A percentile compares a stretch with the other conserved stretches of the same genome.
Evolutionary conservation across 2,329 filamentous ascomycete genomes (phyloP).

Genomic region (Penicillium psychrosexuale): DNA sequence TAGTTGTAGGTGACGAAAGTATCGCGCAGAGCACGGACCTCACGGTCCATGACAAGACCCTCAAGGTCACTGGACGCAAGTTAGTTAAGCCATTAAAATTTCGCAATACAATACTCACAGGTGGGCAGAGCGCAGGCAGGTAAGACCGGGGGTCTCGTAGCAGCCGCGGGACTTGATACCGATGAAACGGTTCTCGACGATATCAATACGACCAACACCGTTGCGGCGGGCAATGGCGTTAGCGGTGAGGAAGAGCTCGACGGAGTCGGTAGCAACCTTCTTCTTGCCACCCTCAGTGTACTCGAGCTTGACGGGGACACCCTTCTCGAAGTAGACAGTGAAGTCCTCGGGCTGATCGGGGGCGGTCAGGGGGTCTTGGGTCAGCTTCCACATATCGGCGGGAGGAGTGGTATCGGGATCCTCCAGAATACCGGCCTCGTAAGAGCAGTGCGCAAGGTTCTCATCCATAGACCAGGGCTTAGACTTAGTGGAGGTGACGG

Average conservation of each 20-base stretch:
- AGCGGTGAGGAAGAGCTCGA: constrained; percentile 68
- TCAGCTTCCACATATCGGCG: constrained; percentile 72
- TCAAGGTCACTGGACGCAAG: constrained; percentile 21
- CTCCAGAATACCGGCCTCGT: constrained; percentile 67
- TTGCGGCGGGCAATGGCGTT: constrained; percentile 69
- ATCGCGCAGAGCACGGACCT: constrained; percentile 67
- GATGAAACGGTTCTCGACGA: constrained; percentile 78
- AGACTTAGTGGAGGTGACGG: constrained; percentile 48
- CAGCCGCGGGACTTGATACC: constrained; percentile 78
- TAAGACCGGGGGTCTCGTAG: constrained; percentile 58
- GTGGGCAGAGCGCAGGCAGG: constrained; percentile 34
- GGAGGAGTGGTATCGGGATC: constrained; percentile 62
- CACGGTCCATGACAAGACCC: constrained; percentile 65
- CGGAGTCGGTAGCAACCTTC: constrained; percentile 63
- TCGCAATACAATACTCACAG: constrained; percentile 52
- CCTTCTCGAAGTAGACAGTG: constrained; percentile 69
- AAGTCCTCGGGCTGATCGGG: constrained; percentile 70
- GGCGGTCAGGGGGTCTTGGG: constrained; percentile 64
- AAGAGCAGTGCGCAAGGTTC: constrained; percentile 62
- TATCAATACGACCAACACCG: constrained; percentile 78
- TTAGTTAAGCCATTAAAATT: constrained; percentile 10
- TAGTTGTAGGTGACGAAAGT: constrained; percentile 67
- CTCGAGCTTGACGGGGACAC: constrained; percentile 67
- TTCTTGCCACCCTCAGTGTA: constrained; percentile 47
- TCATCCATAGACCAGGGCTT: constrained; percentile 53